A percentile compares a stretch with the other conserved stretches of the same genome.
Conservation (phyloP, 2,329 filamentous ascomycete genomes). For the Penicillium aurantiogriseum region DNA sequence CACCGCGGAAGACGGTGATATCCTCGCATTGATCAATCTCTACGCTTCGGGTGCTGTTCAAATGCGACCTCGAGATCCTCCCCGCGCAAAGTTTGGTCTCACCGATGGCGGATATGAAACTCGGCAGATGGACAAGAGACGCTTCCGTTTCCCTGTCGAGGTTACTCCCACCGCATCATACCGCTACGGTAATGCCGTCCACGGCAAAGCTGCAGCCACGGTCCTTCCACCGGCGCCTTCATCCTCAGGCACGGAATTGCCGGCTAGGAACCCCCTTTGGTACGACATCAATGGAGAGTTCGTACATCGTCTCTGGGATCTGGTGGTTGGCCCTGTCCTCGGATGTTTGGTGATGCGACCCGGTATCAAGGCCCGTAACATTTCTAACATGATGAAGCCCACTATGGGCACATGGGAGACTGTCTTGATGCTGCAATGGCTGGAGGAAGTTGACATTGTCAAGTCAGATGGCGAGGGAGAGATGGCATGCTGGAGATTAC, state of each 20-base stretch:
- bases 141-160: slow-evolving; percentile 45
- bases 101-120: slow-evolving; percentile 49
- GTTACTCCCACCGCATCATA: slow-evolving; percentile 40
- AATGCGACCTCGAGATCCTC: slow-evolving; percentile 40
- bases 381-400: slow-evolving; percentile 41
- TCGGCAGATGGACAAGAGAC: slow-evolving; percentile 45
- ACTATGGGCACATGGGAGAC: slow-evolving; percentile 45
- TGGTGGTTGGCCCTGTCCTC: slow-evolving; percentile 42
- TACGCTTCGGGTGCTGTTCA: slow-evolving; percentile 35
- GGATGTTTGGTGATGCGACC: slow-evolving; percentile 44
- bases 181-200: slow-evolving; percentile 40
- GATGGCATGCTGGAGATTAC: slow-evolving; percentile 32
- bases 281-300: slow-evolving; percentile 47
- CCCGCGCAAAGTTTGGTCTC: slow-evolving; percentile 47
- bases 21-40: slow-evolving; percentile 46
- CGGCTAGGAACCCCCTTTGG: slow-evolving; percentile 47
- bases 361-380: slow-evolving; percentile 35
- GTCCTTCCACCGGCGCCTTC: slow-evolving; percentile 18
- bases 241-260: slow-evolving; percentile 2
- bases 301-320: slow-evolving; percentile 42
- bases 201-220: slow-evolving; percentile 12
- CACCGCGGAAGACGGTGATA: slow-evolving; percentile 45
- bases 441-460: slow-evolving; percentile 30
- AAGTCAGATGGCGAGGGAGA: slow-evolving; percentile 12
- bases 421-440: slow-evolving; percentile 42